Evolutionary conservation across 495 filamentous ascomycete species (phyloP).

Genomic region (Neurospora sp.): DNA sequence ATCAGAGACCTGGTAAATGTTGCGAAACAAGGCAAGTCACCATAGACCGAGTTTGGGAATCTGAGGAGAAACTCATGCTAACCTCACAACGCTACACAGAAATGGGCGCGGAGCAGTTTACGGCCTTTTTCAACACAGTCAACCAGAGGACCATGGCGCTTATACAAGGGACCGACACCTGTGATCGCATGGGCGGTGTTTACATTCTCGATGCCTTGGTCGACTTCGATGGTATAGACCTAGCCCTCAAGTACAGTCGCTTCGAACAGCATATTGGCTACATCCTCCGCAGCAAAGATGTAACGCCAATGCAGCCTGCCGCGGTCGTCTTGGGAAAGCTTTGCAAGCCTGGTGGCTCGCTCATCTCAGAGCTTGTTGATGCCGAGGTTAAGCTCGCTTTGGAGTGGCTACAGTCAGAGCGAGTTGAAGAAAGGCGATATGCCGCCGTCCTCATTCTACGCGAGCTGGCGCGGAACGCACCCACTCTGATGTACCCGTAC

Average conservation of each 20-base stretch:
- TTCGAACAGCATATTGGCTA: conserved; percentile 84
- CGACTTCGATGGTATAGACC: conserved; percentile 91
- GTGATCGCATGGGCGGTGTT: conserved; percentile 83
- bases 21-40: conserved; percentile 26
- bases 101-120: conserved; percentile 65
- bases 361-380: conserved; percentile 94
- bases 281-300: conserved; percentile 81
- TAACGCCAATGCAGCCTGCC: conserved; percentile 73
- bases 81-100: conserved; percentile 38
- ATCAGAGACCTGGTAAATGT: conserved; percentile 30
- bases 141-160: conserved; percentile 65
- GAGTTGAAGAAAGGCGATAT: conserved; percentile 84
- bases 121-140: conserved; percentile 66
- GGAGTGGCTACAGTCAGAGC: conserved; percentile 92
- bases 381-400: conserved; percentile 89
- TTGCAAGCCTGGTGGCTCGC: conserved; percentile 81
- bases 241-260: conserved; percentile 83
- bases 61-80: not conserved
- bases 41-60: not conserved
- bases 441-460: conserved; percentile 82
- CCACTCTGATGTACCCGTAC: conserved; percentile 86
- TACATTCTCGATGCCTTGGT: conserved; percentile 86
- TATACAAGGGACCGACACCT: conserved; percentile 72
- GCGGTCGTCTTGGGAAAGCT: conserved; percentile 80
- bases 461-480: conserved; percentile 82